Percentiles rank a stretch among this genome's conserved stretches.
Conservation (phyloP, 1,139 yeast species). For the Debaryomyces nepalensis region DNA sequence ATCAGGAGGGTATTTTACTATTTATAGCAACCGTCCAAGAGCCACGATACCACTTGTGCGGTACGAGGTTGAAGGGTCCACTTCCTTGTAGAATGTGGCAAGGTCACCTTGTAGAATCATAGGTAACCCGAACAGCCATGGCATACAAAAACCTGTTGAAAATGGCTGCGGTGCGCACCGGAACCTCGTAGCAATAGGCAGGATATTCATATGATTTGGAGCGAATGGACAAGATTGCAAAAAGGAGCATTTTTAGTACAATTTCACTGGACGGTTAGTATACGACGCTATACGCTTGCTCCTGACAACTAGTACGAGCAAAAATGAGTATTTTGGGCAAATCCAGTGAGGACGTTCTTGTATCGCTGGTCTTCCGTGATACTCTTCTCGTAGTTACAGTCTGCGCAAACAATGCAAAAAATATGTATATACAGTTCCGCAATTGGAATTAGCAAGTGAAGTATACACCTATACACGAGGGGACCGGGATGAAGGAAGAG, state of each 20-base stretch:
- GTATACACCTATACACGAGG: background rate
- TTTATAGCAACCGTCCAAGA: background rate
- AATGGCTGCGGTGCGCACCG: slow-evolving; percentile 8
- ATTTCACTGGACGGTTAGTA: too few species aligned
- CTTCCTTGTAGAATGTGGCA: too few species aligned
- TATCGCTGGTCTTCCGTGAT: background rate
- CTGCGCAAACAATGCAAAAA: slow-evolving; percentile 6
- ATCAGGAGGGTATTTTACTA: background rate
- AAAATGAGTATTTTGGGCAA: too few species aligned
- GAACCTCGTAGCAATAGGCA: slow-evolving; percentile 1
- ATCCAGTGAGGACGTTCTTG: background rate
- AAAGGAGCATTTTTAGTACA: too few species aligned
- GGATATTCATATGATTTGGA: slow-evolving; percentile 8
- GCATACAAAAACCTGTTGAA: slow-evolving; percentile 8
- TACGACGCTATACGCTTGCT: too few species aligned
- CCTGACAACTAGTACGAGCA: too few species aligned
- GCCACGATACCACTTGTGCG: background rate
- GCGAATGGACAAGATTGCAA: background rate
- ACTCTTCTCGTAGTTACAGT: slow-evolving; percentile 4
- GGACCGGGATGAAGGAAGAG: slow-evolving; percentile 1
- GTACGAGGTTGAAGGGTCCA: slow-evolving; percentile 1
- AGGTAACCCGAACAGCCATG: background rate
- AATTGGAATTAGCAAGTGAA: slow-evolving; percentile 1
- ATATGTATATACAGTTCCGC: slow-evolving; percentile 6
- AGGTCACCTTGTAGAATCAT: background rate